Conservation (phyloP, 1,139 yeast genomes). For the Barnettozyma hawaiiensis region DNA sequence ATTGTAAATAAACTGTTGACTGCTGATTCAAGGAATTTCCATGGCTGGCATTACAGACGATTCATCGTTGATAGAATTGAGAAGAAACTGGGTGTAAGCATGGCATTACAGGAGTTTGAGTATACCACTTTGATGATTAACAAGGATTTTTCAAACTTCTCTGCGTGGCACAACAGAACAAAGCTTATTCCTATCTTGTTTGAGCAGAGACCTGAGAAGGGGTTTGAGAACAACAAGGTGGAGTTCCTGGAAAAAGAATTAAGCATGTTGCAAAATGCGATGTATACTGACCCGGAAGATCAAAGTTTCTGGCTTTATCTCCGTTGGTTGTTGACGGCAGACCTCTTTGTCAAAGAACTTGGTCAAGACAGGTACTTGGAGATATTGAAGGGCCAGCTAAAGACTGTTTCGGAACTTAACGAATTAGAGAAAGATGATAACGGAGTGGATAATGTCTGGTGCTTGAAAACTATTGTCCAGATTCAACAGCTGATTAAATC, state of each 20-base stretch:
- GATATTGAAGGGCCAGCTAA: conserved; percentile 36
- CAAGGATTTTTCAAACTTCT: conserved; percentile 80
- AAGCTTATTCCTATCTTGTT: conserved; percentile 57
- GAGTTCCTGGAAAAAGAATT: conserved; percentile 53
- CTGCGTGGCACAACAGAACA: conserved; percentile 94
- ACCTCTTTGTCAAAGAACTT: conserved; percentile 36
- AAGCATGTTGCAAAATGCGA: conserved; percentile 69
- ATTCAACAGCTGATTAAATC: conserved; percentile 31
- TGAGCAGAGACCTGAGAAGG: conserved; percentile 22
- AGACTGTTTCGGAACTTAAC: conserved; percentile 47
- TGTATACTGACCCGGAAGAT: conserved; percentile 90
- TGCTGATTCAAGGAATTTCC: conserved; percentile 78
- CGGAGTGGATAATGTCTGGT: conserved; percentile 60
- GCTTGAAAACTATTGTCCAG: conserved; percentile 50
- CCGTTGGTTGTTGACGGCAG: conserved; percentile 69
- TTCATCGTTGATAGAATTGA: conserved; percentile 55
- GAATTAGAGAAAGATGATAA: conserved; percentile 56
- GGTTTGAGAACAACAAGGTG: conserved; percentile 28
- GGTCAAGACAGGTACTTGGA: conserved; percentile 26
- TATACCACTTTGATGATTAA: conserved; percentile 78
- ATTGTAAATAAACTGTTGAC: conserved; percentile 65
- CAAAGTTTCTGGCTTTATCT: conserved; percentile 90
- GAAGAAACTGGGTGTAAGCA: conserved; percentile 26
- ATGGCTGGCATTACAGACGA: conserved; percentile 94
- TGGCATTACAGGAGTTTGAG: conserved; percentile 51